These are phyloP conservation scores for Exidia glandulosa DNA, from an alignment of 768 basidiomycete species.

Conservation along the genomic window DNA sequence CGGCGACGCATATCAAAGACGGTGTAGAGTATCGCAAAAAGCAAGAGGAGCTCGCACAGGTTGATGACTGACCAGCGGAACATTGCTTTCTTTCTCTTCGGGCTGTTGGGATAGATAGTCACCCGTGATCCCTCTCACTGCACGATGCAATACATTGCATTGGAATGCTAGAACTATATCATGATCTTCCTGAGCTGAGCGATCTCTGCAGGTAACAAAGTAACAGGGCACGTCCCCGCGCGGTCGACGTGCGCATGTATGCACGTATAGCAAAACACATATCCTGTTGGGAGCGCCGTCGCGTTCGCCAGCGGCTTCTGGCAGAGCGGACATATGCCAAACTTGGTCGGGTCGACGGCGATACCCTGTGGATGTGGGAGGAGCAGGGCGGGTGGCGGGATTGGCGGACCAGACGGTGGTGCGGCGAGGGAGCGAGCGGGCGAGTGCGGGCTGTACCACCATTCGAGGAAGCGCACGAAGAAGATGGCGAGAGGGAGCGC, in stretches of 20 bases:
- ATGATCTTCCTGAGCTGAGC: slow-evolving; percentile 86
- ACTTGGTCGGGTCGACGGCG: slow-evolving; percentile 47
- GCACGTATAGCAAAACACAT: slow-evolving; percentile 92
- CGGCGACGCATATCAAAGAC: neutral
- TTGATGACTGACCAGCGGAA: neutral
- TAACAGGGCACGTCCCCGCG: slow-evolving; percentile 76
- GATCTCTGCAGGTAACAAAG: slow-evolving; percentile 57
- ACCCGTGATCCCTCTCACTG: neutral
- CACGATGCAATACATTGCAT: neutral
- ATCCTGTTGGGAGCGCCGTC: slow-evolving; percentile 83
- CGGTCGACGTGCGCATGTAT: slow-evolving; percentile 74
- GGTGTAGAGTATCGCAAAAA: neutral
- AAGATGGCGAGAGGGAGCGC: slow-evolving; percentile 85
- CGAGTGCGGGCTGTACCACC: slow-evolving; percentile 96
- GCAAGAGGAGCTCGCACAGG: neutral
- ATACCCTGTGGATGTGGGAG: slow-evolving; percentile 65
- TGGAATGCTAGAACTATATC: no score
- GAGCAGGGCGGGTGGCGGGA: slow-evolving; percentile 69
- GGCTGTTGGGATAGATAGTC: neutral
- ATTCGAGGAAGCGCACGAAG: slow-evolving; percentile 92
- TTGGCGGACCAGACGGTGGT: slow-evolving; percentile 49
- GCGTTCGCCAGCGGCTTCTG: slow-evolving; percentile 64
- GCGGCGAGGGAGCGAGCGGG: slow-evolving; percentile 64
- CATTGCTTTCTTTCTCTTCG: neutral
- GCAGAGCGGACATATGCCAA: slow-evolving; percentile 84